These are phyloP conservation scores for Quercus tomentella DNA, from an alignment of 331 rosid species.

Conservation along the genomic window DNA sequence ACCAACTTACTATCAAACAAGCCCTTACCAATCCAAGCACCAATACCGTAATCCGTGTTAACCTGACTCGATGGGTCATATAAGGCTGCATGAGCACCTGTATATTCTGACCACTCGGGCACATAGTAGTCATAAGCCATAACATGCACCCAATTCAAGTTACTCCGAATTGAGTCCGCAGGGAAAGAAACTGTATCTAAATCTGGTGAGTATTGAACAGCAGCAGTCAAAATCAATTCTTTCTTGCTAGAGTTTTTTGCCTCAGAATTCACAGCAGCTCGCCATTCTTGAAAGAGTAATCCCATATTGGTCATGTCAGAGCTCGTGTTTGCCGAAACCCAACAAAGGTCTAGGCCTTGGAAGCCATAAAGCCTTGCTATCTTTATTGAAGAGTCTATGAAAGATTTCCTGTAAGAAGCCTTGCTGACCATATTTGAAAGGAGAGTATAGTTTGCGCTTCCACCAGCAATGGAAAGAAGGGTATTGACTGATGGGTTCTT, in stretches of 20 bases:
- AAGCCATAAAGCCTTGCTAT: slow-evolving; percentile 20
- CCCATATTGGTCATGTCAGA: slow-evolving; percentile 7
- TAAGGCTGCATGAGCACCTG: too few relatives aligned
- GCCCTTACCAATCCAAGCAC: too few relatives aligned
- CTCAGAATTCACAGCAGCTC: slow-evolving; percentile 15
- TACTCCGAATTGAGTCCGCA: too few relatives aligned
- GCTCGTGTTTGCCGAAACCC: neutral
- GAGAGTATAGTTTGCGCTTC: neutral
- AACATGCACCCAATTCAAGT: too few relatives aligned
- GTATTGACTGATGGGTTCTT: slow-evolving; percentile 16
- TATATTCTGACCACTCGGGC: too few relatives aligned
- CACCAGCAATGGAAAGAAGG: slow-evolving; percentile 18
- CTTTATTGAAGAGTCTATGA: neutral
- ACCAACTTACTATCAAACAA: too few relatives aligned
- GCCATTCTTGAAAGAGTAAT: slow-evolving; percentile 14
- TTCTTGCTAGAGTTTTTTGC: neutral
- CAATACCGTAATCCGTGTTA: too few relatives aligned
- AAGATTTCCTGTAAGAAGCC: neutral
- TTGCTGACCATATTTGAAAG: neutral
- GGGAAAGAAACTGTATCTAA: too few relatives aligned
- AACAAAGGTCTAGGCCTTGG: slow-evolving; percentile 20
- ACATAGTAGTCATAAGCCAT: too few relatives aligned
- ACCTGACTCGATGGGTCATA: too few relatives aligned
- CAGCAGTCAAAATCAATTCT: slow-evolving; percentile 17
- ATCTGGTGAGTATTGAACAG: slow-evolving; percentile 3